Percentiles rank a stretch among this genome's conserved stretches.
Evolutionary conservation across 768 basidiomycete species (phyloP).

Genomic region (Mycena albidolilacea): DNA sequence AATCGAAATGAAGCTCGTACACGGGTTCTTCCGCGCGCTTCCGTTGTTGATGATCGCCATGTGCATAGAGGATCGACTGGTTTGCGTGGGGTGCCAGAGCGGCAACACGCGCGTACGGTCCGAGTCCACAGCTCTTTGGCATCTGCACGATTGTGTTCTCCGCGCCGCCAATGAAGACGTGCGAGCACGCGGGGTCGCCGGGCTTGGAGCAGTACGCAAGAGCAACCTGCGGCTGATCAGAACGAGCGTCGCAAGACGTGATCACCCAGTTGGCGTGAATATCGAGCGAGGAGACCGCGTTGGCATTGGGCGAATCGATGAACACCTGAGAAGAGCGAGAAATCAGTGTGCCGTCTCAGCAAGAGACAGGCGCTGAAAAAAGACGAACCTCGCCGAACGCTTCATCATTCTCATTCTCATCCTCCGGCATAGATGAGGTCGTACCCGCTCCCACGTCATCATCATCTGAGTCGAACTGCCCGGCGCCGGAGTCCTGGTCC

Average conservation of each 20-base stretch:
- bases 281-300: neutral
- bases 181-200: neutral
- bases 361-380: slow-evolving; percentile 11
- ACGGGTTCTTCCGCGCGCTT: neutral
- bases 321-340: slow-evolving; percentile 7
- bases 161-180: slow-evolving; percentile 22
- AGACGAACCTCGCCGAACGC: neutral
- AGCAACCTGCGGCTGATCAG: slow-evolving; percentile 13
- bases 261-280: slow-evolving; percentile 10
- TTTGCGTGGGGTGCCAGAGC: neutral
- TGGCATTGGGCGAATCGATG: slow-evolving; percentile 19
- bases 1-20: slow-evolving; percentile 11
- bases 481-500: slow-evolving; percentile 4
- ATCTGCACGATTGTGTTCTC: slow-evolving; percentile 15
- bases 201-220: slow-evolving; percentile 10
- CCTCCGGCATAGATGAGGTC: neutral
- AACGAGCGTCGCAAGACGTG: neutral
- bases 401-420: neutral
- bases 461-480: neutral
- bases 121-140: neutral
- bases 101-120: slow-evolving; percentile 17
- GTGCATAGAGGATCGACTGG: neutral
- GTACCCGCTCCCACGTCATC: neutral
- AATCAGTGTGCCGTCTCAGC: slow-evolving; percentile 11
- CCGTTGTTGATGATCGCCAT: neutral